phyloP scores from a whole-genome alignment of 441 rosid genomes.

The Sinapis alba region DNA sequence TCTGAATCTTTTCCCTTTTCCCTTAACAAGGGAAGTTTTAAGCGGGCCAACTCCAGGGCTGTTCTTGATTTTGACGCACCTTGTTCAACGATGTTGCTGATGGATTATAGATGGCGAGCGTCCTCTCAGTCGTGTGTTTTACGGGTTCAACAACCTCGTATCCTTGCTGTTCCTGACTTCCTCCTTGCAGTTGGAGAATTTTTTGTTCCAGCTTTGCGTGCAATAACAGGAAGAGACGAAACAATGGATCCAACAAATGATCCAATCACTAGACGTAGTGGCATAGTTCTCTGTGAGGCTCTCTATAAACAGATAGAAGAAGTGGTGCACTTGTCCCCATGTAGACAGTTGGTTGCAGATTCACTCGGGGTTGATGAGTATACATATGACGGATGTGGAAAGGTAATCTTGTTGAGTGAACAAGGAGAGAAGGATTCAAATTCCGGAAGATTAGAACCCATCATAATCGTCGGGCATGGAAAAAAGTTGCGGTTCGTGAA shows the following conservation, averaged over 20 bases:
- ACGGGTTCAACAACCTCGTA: slow-evolving; percentile 94
- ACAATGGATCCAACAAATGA: slow-evolving; percentile 92
- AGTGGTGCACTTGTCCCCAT: slow-evolving; percentile 80
- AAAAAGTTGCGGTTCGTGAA: slow-evolving; percentile 91
- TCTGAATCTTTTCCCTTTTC: slow-evolving; percentile 51
- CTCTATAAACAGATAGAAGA: slow-evolving; percentile 81
- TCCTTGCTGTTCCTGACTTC: slow-evolving; percentile 98
- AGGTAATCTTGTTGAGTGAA: slow-evolving; percentile 67
- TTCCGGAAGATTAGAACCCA: slow-evolving; percentile 61
- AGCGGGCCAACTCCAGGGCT: slow-evolving; percentile 55
- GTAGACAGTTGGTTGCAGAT: slow-evolving; percentile 88
- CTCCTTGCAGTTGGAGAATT: slow-evolving; percentile 94
- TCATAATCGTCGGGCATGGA: slow-evolving; percentile 88
- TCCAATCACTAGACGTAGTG: slow-evolving; percentile 73
- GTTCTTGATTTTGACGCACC: slow-evolving; percentile 59
- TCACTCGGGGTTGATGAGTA: slow-evolving; percentile 80
- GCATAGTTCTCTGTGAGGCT: slow-evolving; percentile 74
- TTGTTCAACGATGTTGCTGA: slow-evolving; percentile 87
- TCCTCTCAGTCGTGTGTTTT: slow-evolving; percentile 90
- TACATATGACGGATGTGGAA: slow-evolving; percentile 94
- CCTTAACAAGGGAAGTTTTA: slow-evolving; percentile 23
- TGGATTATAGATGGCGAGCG: slow-evolving; percentile 94
- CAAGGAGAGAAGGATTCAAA: slow-evolving; percentile 53
- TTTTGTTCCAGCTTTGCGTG: slow-evolving; percentile 93
- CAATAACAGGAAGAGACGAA: slow-evolving; percentile 95